Percentiles rank a stretch among this genome's conserved stretches.
phyloP scores from a whole-genome alignment of 306 rosid species.

The Erythrophleum fordii region DNA sequence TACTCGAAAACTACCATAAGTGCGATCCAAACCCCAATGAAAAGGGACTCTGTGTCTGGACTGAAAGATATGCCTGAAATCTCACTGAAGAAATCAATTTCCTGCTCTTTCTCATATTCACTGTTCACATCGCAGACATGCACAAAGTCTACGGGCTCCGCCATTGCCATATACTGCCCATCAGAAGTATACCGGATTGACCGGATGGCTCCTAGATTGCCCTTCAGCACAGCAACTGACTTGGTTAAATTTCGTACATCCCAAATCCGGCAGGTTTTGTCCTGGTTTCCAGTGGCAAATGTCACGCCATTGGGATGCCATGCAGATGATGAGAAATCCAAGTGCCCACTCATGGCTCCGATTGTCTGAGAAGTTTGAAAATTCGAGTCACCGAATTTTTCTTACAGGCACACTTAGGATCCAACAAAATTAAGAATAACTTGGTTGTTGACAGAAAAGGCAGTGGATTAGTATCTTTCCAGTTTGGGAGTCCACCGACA shows the following conservation, averaged over 20 bases:
- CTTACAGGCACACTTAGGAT: constrained; percentile 18
- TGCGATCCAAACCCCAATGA: constrained; percentile 84
- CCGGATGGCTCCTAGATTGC: constrained; percentile 84
- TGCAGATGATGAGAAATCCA: constrained; percentile 83
- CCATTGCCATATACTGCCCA: constrained; percentile 74
- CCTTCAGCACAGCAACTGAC: constrained; percentile 74
- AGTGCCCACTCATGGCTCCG: constrained; percentile 58
- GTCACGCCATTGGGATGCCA: constrained; percentile 82
- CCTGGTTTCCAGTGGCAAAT: constrained; percentile 88
- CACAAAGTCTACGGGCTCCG: constrained; percentile 88
- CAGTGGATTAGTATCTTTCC: constrained; percentile 63
- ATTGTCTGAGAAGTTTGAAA: constrained; percentile 54
- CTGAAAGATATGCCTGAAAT: constrained; percentile 84
- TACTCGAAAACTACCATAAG: constrained; percentile 87
- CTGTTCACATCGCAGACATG: constrained; percentile 72
- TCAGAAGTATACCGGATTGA: constrained; percentile 70
- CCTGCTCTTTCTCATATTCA: constrained; percentile 77
- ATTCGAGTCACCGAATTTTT: constrained; percentile 20
- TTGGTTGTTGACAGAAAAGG: constrained; percentile 20
- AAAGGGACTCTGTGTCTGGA: constrained; percentile 83
- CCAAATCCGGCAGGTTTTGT: constrained; percentile 86
- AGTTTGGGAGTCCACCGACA: constrained; percentile 79
- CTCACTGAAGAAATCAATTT: constrained; percentile 84
- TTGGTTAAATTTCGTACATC: constrained; percentile 71
- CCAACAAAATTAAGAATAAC: background rate